Percentiles rank a stretch among this genome's conserved stretches.
These are phyloP conservation scores for Colletotrichum spaethianum DNA, from an alignment of 2,329 filamentous ascomycete genomes.

Conservation along the genomic window DNA sequence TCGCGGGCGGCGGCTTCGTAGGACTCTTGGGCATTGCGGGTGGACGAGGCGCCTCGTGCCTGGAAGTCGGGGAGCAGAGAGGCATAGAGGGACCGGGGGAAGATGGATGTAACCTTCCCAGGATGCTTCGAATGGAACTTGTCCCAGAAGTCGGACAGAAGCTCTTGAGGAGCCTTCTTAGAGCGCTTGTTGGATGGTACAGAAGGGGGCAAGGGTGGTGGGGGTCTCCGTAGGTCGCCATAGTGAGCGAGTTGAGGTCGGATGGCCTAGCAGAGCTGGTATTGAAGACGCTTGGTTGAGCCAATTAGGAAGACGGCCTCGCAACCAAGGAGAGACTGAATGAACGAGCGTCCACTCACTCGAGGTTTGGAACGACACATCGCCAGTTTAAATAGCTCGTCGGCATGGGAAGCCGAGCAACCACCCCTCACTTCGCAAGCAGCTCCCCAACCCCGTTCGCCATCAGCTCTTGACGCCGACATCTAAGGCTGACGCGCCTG, in stretches of 20 bases:
- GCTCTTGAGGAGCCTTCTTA: slow-evolving; percentile 55
- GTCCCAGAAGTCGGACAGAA: slow-evolving; percentile 58
- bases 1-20: slow-evolving; percentile 58
- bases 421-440: background rate
- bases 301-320: background rate
- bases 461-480: background rate
- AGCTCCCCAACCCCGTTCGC: background rate
- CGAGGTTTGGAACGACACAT: background rate
- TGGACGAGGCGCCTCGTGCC: slow-evolving; percentile 55
- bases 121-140: slow-evolving; percentile 57
- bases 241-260: background rate
- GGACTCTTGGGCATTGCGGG: slow-evolving; percentile 62
- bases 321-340: background rate
- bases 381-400: slow-evolving; percentile 13
- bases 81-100: slow-evolving; percentile 57
- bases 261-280: background rate
- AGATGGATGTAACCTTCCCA: slow-evolving; percentile 61
- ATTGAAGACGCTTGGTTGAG: background rate
- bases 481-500: slow-evolving; percentile 27
- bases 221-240: slow-evolving; percentile 36
- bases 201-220: background rate
- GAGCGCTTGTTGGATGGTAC: slow-evolving; percentile 1
- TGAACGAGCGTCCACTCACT: background rate
- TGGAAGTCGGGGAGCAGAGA: slow-evolving; percentile 48
- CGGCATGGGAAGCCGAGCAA: background rate